Conservation (phyloP, 257 asterid genomes). For the Parsonsia alboflavescens region DNA sequence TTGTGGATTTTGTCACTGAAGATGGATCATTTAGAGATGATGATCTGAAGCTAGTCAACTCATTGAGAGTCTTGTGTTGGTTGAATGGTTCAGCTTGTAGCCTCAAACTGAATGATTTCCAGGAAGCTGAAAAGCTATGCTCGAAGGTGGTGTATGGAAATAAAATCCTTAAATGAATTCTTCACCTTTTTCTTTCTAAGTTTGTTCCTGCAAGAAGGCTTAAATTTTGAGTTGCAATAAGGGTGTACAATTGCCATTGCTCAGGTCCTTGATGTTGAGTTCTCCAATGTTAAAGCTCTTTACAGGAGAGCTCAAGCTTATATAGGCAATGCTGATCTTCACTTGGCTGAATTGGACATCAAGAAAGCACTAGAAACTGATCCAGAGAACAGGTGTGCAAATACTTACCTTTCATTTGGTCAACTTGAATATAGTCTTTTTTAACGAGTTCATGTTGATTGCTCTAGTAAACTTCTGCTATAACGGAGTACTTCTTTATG, state of each 20-base stretch:
- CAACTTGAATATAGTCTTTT: not conserved
- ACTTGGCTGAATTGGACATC: slow-evolving; percentile 43
- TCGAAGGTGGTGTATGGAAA: slow-evolving; percentile 41
- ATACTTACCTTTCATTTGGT: not conserved
- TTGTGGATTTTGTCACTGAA: slow-evolving; percentile 43
- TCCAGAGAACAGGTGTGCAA: slow-evolving; percentile 34
- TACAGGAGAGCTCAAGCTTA: slow-evolving; percentile 47
- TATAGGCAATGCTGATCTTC: slow-evolving; percentile 34
- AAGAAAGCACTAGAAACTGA: slow-evolving; percentile 39
- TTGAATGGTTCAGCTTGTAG: slow-evolving; percentile 63
- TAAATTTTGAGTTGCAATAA: slow-evolving; percentile 6
- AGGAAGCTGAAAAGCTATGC: slow-evolving; percentile 45
- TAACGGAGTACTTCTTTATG: not conserved
- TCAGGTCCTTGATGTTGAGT: slow-evolving; percentile 54
- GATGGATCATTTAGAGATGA: slow-evolving; percentile 34
- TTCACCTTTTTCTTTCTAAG: not conserved
- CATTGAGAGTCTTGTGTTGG: slow-evolving; percentile 59
- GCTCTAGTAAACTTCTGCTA: not conserved
- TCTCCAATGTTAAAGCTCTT: slow-evolving; percentile 46
- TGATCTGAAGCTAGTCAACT: slow-evolving; percentile 39
- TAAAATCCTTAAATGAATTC: not conserved
- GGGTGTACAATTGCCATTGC: not conserved
- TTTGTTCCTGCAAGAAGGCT: not conserved
- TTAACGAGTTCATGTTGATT: not conserved
- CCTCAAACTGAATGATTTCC: slow-evolving; percentile 48